phyloP scores from a whole-genome alignment of 2,329 filamentous ascomycete species.

The Plectosphaerella cucumerina region DNA sequence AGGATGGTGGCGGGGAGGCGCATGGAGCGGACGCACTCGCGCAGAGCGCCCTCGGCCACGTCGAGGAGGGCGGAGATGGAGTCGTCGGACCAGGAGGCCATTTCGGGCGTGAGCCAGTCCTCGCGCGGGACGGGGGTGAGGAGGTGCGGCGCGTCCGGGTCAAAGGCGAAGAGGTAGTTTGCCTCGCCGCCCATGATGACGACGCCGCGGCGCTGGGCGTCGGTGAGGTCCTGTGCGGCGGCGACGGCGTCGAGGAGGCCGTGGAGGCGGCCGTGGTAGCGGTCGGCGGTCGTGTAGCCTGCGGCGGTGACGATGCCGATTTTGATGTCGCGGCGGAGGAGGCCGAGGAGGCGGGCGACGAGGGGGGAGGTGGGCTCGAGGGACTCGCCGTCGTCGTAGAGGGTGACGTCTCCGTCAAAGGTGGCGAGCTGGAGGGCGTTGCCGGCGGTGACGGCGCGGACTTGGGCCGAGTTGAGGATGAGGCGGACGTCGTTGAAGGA shows the following conservation, averaged over 20 bases:
- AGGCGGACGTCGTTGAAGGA: constrained; percentile 96
- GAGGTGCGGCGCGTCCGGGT: constrained; percentile 57
- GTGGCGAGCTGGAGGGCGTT: constrained; percentile 75
- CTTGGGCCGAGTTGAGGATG: constrained; percentile 89
- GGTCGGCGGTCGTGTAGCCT: constrained; percentile 82
- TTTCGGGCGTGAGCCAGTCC: constrained; percentile 73
- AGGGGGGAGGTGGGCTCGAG: constrained; percentile 73
- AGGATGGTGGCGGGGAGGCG: constrained; percentile 75
- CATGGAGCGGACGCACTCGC: constrained; percentile 76
- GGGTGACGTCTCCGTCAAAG: constrained; percentile 95
- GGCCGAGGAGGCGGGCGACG: constrained; percentile 60
- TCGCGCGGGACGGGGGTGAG: constrained; percentile 63
- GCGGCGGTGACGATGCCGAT: constrained; percentile 96
- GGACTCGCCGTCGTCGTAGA: constrained; percentile 86
- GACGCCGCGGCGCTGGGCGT: constrained; percentile 69
- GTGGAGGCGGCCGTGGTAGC: constrained; percentile 82
- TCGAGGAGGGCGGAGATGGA: constrained; percentile 82
- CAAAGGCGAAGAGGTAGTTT: constrained; percentile 89
- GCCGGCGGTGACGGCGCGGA: constrained; percentile 79
- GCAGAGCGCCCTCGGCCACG: constrained; percentile 78
- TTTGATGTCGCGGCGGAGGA: constrained; percentile 73
- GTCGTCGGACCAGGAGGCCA: constrained; percentile 70
- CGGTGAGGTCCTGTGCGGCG: constrained; percentile 52
- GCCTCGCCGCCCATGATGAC: constrained; percentile 94
- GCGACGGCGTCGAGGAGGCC: constrained; percentile 80